Conservation (phyloP, 495 filamentous ascomycete species). For the Penicillium bovifimosum region DNA sequence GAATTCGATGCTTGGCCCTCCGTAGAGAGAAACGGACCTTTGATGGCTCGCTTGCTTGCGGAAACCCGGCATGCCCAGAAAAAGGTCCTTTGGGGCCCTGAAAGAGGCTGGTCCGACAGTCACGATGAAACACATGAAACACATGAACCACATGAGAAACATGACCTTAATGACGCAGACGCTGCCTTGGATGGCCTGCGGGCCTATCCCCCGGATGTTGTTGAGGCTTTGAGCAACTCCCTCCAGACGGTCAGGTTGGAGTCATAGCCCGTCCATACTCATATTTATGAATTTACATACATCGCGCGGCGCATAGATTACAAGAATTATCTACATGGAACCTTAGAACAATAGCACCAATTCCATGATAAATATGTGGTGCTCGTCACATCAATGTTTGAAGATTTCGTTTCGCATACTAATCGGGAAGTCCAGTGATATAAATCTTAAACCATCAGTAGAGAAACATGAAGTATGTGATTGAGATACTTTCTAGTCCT, state of each 20-base stretch:
- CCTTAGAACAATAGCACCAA: background rate
- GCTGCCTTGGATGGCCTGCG: slow-evolving; percentile 16
- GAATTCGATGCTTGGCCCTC: slow-evolving; percentile 72
- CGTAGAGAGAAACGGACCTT: slow-evolving; percentile 60
- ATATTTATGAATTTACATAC: slow-evolving; percentile 12
- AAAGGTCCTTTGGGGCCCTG: slow-evolving; percentile 62
- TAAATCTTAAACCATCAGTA: background rate
- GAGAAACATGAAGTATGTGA: slow-evolving; percentile 20
- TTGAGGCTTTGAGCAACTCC: slow-evolving; percentile 16
- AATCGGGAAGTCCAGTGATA: background rate
- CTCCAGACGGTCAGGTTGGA: slow-evolving; percentile 14
- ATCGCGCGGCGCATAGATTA: slow-evolving; percentile 13
- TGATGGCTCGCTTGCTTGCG: slow-evolving; percentile 64
- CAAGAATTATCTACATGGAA: background rate
- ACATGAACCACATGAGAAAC: slow-evolving; percentile 9
- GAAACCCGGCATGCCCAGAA: slow-evolving; percentile 47
- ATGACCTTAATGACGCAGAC: slow-evolving; percentile 2
- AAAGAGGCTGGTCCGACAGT: slow-evolving; percentile 56
- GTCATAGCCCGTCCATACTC: slow-evolving; percentile 6
- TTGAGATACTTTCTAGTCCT: slow-evolving; percentile 22
- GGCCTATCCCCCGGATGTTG: slow-evolving; percentile 3
- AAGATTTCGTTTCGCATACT: slow-evolving; percentile 1
- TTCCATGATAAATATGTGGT: background rate
- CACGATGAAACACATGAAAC: slow-evolving; percentile 19
- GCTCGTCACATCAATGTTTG: background rate